phyloP scores from a whole-genome alignment of 495 filamentous ascomycete genomes.

The Aspergillus mulundensis region DNA sequence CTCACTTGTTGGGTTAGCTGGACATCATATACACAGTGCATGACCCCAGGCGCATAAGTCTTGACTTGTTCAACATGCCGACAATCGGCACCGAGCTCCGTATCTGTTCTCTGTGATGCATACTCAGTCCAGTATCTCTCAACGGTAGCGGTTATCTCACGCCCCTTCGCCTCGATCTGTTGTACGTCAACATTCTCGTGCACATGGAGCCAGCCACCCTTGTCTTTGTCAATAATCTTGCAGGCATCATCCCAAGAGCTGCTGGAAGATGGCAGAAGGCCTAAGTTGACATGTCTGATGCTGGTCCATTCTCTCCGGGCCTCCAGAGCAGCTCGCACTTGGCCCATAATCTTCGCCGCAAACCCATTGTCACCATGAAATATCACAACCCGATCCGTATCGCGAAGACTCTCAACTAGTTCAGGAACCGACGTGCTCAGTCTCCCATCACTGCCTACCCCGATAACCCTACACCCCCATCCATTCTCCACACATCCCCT shows the following conservation, averaged over 20 bases:
- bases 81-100: conserved; percentile 35
- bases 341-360: conserved; percentile 46
- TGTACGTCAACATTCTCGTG: conserved; percentile 76
- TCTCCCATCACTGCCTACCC: conserved; percentile 25
- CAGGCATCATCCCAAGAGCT: conserved; percentile 64
- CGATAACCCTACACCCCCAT: conserved; percentile 55
- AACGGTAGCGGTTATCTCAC: conserved; percentile 23
- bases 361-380: conserved; percentile 67
- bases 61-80: conserved; percentile 79
- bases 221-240: conserved; percentile 44
- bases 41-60: conserved; percentile 85
- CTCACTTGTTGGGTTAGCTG: conserved; percentile 29
- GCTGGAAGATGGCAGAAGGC: conserved; percentile 68
- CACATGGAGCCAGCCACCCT: conserved; percentile 71
- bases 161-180: conserved; percentile 55
- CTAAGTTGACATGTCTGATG: conserved; percentile 73
- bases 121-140: conserved; percentile 11
- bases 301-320: conserved; percentile 27
- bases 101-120: background rate
- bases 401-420: conserved; percentile 25
- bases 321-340: conserved; percentile 22
- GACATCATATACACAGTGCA: conserved; percentile 86
- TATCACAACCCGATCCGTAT: conserved; percentile 50
- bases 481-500: conserved; percentile 66
- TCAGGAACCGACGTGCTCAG: conserved; percentile 24